Conservation (phyloP, 805 yeast species). For the Cephaloascus fragrans region DNA sequence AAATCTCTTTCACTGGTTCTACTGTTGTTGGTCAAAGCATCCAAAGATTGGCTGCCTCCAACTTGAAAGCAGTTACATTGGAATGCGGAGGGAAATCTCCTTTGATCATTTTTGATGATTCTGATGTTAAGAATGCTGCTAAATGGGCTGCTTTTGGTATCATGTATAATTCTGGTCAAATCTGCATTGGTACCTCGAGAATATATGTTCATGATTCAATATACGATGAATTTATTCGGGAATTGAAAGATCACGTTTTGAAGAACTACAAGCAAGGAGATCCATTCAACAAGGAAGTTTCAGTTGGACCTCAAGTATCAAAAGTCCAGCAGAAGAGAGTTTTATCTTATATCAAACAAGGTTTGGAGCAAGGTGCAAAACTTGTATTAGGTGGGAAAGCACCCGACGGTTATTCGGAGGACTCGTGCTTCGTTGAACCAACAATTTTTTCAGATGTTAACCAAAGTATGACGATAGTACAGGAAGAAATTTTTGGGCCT, state of each 20-base stretch:
- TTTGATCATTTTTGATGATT: conserved; percentile 35
- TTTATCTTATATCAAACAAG: conserved; percentile 33
- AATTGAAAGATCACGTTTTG: conserved; percentile 23
- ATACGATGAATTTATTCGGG: conserved; percentile 29
- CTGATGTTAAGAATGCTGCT: conserved; percentile 34
- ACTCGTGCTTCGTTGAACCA: conserved; percentile 30
- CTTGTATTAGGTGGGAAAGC: conserved; percentile 32
- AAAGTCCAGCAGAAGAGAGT: conserved; percentile 37
- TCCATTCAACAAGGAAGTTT: conserved; percentile 30
- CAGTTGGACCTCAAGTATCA: conserved; percentile 50
- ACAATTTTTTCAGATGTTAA: conserved; percentile 37
- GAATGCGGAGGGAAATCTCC: conserved; percentile 50
- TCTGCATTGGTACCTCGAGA: conserved; percentile 38
- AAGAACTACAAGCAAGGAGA: conserved; percentile 25
- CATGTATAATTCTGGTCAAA: conserved; percentile 37
- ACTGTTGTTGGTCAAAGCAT: conserved; percentile 37
- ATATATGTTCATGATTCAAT: conserved; percentile 31
- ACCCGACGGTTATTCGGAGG: conserved; percentile 16
- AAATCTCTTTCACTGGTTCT: conserved; percentile 49
- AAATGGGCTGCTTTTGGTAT: conserved; percentile 41
- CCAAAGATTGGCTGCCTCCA: conserved; percentile 29
- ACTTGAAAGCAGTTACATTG: conserved; percentile 36
- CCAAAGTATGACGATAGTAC: conserved; percentile 27
- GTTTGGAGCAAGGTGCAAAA: conserved; percentile 45
- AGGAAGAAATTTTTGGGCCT: conserved; percentile 47